phyloP scores from a whole-genome alignment of 208 protist genomes.

The Leishmania lainsoni region DNA sequence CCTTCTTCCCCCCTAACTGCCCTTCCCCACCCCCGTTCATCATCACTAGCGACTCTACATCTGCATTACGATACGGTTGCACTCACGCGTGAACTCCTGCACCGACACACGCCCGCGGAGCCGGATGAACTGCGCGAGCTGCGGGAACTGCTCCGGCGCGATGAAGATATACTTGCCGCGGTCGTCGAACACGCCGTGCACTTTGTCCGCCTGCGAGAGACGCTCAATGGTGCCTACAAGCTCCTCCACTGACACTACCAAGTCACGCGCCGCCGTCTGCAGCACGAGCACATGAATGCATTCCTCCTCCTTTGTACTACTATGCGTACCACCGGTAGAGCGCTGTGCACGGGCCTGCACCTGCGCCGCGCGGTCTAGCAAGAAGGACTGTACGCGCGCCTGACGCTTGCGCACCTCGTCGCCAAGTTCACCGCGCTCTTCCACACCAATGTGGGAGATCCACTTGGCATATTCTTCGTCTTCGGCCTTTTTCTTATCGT shows the following conservation, averaged over 20 bases:
- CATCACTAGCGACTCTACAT: background rate
- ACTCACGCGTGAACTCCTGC: constrained; percentile 70
- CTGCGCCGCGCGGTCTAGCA: constrained; percentile 33
- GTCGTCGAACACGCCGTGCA: constrained; percentile 80
- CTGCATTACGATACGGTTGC: constrained; percentile 63
- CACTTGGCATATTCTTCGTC: constrained; percentile 75
- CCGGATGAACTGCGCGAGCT: constrained; percentile 63
- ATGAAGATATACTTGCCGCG: constrained; percentile 82
- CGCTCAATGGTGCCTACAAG: constrained; percentile 62
- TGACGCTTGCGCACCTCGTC: constrained; percentile 48
- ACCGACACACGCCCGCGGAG: constrained; percentile 69
- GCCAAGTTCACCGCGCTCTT: constrained; percentile 69
- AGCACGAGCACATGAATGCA: constrained; percentile 59
- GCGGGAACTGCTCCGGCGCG: constrained; percentile 47
- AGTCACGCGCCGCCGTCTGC: constrained; percentile 50
- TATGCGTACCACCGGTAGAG: background rate
- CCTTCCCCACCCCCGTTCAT: background rate
- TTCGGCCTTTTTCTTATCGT: constrained; percentile 52
- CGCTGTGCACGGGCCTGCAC: constrained; percentile 32
- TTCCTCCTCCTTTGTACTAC: background rate
- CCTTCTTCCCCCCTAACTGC: background rate
- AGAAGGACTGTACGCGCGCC: constrained; percentile 31
- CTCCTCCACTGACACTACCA: constrained; percentile 59
- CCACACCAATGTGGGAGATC: constrained; percentile 62
- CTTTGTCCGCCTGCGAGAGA: constrained; percentile 41